Conservation (phyloP, 169 alveolate species). For the Plasmodium blacklocki region DNA sequence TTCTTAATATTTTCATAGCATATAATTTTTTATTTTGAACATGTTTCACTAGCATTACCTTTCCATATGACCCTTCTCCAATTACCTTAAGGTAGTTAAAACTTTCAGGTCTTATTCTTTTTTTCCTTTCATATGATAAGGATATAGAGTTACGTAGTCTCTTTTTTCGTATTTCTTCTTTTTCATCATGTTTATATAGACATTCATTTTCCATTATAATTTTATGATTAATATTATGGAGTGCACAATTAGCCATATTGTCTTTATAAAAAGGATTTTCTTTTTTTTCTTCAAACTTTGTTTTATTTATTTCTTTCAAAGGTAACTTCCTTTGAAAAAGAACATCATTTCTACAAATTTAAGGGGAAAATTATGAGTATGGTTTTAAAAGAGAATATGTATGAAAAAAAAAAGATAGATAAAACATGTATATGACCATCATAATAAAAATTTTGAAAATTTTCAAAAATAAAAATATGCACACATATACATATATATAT, state of each 20-base stretch:
- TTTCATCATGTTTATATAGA: slow-evolving; percentile 40
- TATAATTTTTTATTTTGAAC: slow-evolving; percentile 26
- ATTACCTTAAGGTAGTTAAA: slow-evolving; percentile 91
- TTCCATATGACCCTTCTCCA: slow-evolving; percentile 95
- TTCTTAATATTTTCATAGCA: slow-evolving; percentile 84
- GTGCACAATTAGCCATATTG: slow-evolving; percentile 1
- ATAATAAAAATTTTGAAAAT: neutral
- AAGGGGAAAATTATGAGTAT: neutral
- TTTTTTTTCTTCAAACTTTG: neutral
- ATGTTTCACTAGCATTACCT: slow-evolving; percentile 85
- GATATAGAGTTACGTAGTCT: slow-evolving; percentile 27
- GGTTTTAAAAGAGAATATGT: neutral
- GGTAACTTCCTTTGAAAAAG: neutral
- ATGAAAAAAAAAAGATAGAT: neutral
- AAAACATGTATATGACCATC: neutral
- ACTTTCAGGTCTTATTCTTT: slow-evolving; percentile 78
- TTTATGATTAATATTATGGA: neutral
- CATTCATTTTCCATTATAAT: slow-evolving; percentile 20
- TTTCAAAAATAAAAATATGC: neutral
- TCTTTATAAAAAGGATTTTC: slow-evolving; percentile 8
- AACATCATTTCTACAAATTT: neutral
- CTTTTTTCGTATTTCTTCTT: slow-evolving; percentile 23
- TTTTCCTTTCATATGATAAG: slow-evolving; percentile 39
- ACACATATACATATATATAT: neutral
- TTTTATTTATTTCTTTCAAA: neutral